These are phyloP conservation scores for Dryadomyces sulphureus DNA, from an alignment of 2,329 filamentous ascomycete genomes.

Conservation along the genomic window DNA sequence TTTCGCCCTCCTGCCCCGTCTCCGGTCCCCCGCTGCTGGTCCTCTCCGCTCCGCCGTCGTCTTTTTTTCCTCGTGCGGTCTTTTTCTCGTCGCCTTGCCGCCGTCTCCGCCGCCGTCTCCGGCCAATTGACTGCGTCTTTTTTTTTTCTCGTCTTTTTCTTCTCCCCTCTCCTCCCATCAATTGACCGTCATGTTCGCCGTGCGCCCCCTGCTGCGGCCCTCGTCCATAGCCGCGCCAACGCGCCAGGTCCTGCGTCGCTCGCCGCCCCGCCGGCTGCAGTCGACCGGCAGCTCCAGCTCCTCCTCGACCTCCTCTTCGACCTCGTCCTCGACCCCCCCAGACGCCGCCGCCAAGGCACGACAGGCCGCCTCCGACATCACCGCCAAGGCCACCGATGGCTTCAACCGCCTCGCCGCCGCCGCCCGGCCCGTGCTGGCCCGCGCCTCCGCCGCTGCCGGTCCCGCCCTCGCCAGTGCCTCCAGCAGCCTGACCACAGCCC, in stretches of 20 bases:
- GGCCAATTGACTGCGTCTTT: background rate
- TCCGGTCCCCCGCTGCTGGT: background rate
- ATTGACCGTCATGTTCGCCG: background rate
- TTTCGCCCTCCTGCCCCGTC: background rate
- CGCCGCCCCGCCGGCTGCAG: conserved; percentile 42
- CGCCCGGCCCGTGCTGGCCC: conserved; percentile 62
- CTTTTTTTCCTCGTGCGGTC: background rate
- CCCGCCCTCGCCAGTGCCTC: conserved; percentile 62
- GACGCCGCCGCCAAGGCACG: conserved; percentile 27
- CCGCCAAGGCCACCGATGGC: conserved; percentile 35
- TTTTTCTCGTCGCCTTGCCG: background rate
- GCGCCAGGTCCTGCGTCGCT: conserved; percentile 13
- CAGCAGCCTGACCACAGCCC: conserved; percentile 46
- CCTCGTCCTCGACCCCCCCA: conserved; percentile 29
- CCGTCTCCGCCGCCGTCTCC: background rate
- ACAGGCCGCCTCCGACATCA: conserved; percentile 24
- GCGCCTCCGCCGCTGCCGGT: conserved; percentile 65
- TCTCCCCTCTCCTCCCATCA: background rate
- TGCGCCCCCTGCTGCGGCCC: conserved; percentile 29
- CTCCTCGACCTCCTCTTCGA: conserved; percentile 24
- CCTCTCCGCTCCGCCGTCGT: background rate
- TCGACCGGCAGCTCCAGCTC: conserved; percentile 31
- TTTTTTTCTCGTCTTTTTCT: background rate
- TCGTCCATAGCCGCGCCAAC: conserved; percentile 22
- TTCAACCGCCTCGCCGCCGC: conserved; percentile 57